Conservation (phyloP, 495 filamentous ascomycete genomes). For the Penicillium robsamsonii region DNA sequence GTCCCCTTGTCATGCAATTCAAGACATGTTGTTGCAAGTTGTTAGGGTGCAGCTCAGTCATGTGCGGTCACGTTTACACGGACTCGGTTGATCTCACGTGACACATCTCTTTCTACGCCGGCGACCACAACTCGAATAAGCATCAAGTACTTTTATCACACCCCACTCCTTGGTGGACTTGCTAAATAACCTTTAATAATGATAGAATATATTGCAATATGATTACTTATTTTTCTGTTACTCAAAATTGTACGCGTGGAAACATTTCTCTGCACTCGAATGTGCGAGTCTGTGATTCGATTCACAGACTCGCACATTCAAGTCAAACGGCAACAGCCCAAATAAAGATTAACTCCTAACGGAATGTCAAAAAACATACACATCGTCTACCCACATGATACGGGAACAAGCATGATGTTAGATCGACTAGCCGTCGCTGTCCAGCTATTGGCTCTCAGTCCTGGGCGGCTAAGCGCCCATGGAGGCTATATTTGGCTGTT, state of each 20-base stretch:
- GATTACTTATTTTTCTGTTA: background rate
- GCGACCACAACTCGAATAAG: constrained; percentile 2
- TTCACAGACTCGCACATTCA: background rate
- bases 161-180: background rate
- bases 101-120: background rate
- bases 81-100: background rate
- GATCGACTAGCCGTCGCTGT: constrained; percentile 1
- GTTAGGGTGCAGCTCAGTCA: constrained; percentile 2
- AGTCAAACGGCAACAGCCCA: background rate
- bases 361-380: background rate
- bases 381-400: background rate
- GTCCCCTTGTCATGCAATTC: background rate
- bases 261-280: background rate
- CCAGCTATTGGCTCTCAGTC: constrained; percentile 18
- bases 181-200: background rate
- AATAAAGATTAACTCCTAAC: background rate
- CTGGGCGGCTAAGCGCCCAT: constrained; percentile 26
- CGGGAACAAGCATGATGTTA: constrained; percentile 7
- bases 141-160: background rate
- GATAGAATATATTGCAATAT: background rate
- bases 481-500: constrained; percentile 23
- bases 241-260: background rate
- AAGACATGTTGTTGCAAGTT: background rate
- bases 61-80: background rate
- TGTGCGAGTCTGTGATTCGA: background rate